Base-by-base conservation (phyloP, 768 basidiomycete genomes). In the Termitomyces sp. region DNA sequence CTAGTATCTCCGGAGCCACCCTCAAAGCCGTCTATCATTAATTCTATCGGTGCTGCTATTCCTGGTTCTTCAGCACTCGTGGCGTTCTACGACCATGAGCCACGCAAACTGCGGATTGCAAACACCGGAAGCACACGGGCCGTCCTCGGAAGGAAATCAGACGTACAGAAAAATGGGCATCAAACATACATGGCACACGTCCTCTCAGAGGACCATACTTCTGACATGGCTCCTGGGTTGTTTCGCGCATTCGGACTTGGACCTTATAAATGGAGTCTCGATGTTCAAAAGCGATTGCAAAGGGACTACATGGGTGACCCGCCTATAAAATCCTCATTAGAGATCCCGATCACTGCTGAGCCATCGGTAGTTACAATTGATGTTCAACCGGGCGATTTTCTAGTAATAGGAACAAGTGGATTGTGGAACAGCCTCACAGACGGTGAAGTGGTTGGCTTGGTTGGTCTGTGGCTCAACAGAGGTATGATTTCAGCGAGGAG, bases 381-480 rank as follows among this genome's bases (percentile, higher is more conserved):
- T 40, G 65, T 80, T 17, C 61, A 73, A 49, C 73, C 76, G 1
- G 78, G 77, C 26, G 81, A 81, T 59, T 83, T 85, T 63, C 61
- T 86, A 49, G 76, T 85, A 28, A 62, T 85, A 63, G 81, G 74
- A 0, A 77, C 78, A 1, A 76, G 76, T 59, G 83, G 81, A 6
- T 66, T 85, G 8, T 83, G 77, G 74, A 78, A 85, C 44, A 73
- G 73, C 48, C 70, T 86, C 55, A 76, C 78, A 33, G 80, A 75
- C 66, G 76, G 80, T 57, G 82, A 84, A 63, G 79, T 75, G 4
- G 81, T 84, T 42, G 80, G 79, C 0, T 72, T 85, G 30, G 76
- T 83, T 30, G 82, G 80, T 3, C 63, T 70, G 28, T 81, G 79
- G 75, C 64, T 80, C 30, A 66, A 75, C 19, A 63, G 37, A 54